A percentile compares a stretch with the other conserved stretches of the same genome.
Evolutionary conservation across 2,329 filamentous ascomycete genomes (phyloP).

Genomic region (Xylariomycetidae sp.): DNA sequence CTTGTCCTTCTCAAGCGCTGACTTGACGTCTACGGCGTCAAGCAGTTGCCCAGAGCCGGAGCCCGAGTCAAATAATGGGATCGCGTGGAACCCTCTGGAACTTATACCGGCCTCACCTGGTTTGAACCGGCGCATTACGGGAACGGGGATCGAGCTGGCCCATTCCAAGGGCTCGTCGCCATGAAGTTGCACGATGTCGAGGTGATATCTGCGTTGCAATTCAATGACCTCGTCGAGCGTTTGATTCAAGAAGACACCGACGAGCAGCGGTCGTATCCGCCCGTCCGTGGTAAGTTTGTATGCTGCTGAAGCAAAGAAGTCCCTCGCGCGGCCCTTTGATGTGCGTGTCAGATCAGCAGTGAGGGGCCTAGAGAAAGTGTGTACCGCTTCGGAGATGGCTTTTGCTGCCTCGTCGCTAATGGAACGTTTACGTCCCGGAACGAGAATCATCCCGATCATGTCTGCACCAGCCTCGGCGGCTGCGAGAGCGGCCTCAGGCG

Average conservation of each 20-base stretch:
- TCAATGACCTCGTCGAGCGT: constrained; percentile 76
- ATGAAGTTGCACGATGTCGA: constrained; percentile 91
- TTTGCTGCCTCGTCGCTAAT: constrained; percentile 75
- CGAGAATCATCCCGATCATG: constrained; percentile 88
- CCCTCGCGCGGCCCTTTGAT: constrained; percentile 44
- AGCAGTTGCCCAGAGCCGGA: constrained; percentile 77
- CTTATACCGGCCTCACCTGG: constrained; percentile 70
- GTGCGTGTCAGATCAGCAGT: constrained; percentile 7
- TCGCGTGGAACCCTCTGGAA: constrained; percentile 72
- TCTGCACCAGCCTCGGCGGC: constrained; percentile 87
- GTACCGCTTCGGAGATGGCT: constrained; percentile 75
- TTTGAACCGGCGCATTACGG: constrained; percentile 82
- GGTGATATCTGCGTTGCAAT: constrained; percentile 67
- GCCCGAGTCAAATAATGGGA: constrained; percentile 84
- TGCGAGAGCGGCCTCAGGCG: constrained; percentile 70
- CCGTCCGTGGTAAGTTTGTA: constrained; percentile 37
- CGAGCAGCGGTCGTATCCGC: constrained; percentile 65
- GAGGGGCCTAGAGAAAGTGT: constrained; percentile 41
- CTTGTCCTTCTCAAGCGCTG: constrained; percentile 60
- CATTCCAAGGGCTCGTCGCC: constrained; percentile 91
- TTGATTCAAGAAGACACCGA: constrained; percentile 93
- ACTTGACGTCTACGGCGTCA: constrained; percentile 65
- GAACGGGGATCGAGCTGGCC: constrained; percentile 83
- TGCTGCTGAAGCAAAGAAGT: constrained; percentile 65
- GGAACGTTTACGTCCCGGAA: constrained; percentile 73